Conservation (phyloP, 2,329 filamentous ascomycete genomes). For the Ophiocordyceps sinensis region DNA sequence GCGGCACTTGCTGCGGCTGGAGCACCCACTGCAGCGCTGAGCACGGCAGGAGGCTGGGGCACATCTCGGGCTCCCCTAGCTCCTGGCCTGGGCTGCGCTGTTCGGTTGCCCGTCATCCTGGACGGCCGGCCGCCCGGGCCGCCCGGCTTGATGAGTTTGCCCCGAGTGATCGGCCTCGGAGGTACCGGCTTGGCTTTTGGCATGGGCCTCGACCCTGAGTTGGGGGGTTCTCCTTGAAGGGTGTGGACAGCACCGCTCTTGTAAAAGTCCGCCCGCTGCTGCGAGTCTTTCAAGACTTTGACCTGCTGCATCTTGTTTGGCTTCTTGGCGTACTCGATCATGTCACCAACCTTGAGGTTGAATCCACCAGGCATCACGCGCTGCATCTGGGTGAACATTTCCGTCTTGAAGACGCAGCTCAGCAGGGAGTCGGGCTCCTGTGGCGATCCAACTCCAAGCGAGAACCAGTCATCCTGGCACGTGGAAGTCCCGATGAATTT, state of each 20-base stretch:
- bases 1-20: neutral
- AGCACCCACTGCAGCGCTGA: slow-evolving; percentile 1
- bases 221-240: slow-evolving; percentile 66
- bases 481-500: slow-evolving; percentile 74
- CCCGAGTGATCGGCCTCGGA: slow-evolving; percentile 80
- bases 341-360: slow-evolving; percentile 68
- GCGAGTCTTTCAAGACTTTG: slow-evolving; percentile 81
- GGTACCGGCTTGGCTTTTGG: slow-evolving; percentile 78
- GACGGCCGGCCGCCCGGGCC: slow-evolving; percentile 73
- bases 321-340: slow-evolving; percentile 95
- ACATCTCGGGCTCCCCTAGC: slow-evolving; percentile 16
- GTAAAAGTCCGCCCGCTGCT: slow-evolving; percentile 66
- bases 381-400: slow-evolving; percentile 87
- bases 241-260: slow-evolving; percentile 91
- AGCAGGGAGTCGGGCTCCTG: slow-evolving; percentile 89
- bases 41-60: slow-evolving; percentile 19
- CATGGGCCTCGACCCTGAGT: slow-evolving; percentile 68
- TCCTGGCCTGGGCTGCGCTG: slow-evolving; percentile 27
- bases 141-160: slow-evolving; percentile 81
- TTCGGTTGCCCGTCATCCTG: slow-evolving; percentile 42
- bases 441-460: slow-evolving; percentile 73
- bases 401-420: slow-evolving; percentile 90
- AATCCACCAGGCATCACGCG: slow-evolving; percentile 66
- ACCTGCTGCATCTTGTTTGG: slow-evolving; percentile 81
- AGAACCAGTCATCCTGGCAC: slow-evolving; percentile 92